These are phyloP conservation scores for Suhomyces bokatorum DNA, from an alignment of 1,139 yeast genomes.

Conservation along the genomic window DNA sequence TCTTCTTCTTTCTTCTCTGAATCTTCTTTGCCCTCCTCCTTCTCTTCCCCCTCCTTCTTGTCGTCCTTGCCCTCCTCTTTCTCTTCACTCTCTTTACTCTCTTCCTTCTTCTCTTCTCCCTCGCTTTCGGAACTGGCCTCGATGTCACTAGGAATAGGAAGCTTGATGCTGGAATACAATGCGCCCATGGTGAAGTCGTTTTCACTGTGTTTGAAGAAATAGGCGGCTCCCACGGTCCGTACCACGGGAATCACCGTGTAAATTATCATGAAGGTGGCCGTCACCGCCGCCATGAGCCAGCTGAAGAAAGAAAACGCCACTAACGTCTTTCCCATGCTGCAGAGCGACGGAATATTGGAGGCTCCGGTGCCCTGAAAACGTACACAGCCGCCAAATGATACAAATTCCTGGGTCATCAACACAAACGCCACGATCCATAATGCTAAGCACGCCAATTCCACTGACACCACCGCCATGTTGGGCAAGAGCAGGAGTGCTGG, in stretches of 20 bases:
- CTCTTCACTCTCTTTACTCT: neutral
- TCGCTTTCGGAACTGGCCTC: conserved; percentile 5
- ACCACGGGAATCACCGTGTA: conserved; percentile 12
- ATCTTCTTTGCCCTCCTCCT: neutral
- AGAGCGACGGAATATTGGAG: conserved; percentile 5
- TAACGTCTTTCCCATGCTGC: conserved; percentile 25
- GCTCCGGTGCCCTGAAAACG: conserved; percentile 2
- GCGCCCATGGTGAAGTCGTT: conserved; percentile 15
- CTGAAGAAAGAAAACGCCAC: conserved; percentile 33
- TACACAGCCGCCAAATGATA: conserved; percentile 11
- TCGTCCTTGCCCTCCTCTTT: neutral
- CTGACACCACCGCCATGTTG: conserved; percentile 7
- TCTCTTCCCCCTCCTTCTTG: neutral
- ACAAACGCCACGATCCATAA: conserved; percentile 15
- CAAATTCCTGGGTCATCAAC: conserved; percentile 9
- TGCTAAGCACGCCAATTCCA: conserved; percentile 11
- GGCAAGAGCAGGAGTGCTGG: conserved; percentile 10
- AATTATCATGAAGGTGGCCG: conserved; percentile 6
- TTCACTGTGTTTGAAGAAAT: conserved; percentile 8
- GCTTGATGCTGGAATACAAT: conserved; percentile 8
- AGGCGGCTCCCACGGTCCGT: conserved; percentile 5
- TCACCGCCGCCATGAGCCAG: conserved; percentile 22
- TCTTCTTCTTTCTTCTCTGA: neutral
- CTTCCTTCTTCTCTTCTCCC: neutral
- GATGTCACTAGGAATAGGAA: conserved; percentile 7